Conservation (phyloP, 2,329 filamentous ascomycete species). For the Cladosporium sp. region DNA sequence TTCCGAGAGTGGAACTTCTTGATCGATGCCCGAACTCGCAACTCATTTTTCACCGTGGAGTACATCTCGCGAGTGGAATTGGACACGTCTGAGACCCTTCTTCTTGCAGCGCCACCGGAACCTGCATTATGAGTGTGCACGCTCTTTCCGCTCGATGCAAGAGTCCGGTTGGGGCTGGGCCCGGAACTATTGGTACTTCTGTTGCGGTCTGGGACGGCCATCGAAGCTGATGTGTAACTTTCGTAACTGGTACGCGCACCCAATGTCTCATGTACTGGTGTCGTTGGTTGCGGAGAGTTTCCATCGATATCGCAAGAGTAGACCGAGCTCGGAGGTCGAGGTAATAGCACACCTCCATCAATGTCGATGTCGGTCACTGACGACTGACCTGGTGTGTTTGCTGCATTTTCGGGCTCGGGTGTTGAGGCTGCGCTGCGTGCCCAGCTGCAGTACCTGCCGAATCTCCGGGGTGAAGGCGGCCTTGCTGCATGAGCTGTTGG, state of each 20-base stretch:
- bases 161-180: neutral
- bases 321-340: neutral
- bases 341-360: neutral
- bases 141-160: neutral
- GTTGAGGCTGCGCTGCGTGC: neutral
- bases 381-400: neutral
- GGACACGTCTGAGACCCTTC: no score
- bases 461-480: neutral
- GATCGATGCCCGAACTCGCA: no score
- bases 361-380: neutral
- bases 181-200: neutral
- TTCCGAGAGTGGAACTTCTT: no score
- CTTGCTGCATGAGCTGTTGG: neutral
- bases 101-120: no score
- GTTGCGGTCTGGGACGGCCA: no score
- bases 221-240: no score
- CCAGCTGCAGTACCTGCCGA: neutral
- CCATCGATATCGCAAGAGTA: neutral
- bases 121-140: neutral
- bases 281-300: neutral
- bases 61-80: no score
- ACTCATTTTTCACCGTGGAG: no score
- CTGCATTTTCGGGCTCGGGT: neutral
- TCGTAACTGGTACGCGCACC: no score
- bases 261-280: no score